A percentile compares a stretch with the other conserved stretches of the same genome.
These are phyloP conservation scores for Penicillium olsonii DNA, from an alignment of 2,329 filamentous ascomycete genomes.

Conservation along the genomic window DNA sequence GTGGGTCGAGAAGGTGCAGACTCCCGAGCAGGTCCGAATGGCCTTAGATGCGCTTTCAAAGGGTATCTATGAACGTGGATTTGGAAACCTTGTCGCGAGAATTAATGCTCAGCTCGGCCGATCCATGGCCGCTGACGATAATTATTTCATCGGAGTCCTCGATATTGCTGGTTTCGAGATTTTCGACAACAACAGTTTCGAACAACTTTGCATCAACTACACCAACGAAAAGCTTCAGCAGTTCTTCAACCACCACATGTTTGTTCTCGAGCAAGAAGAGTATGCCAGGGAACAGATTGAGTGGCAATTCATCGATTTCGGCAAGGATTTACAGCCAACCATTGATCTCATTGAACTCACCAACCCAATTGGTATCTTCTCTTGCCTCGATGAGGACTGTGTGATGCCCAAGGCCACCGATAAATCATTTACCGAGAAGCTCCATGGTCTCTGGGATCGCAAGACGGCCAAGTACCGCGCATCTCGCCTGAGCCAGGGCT, in stretches of 20 bases:
- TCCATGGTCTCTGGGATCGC: constrained; percentile 95
- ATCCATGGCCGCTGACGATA: constrained; percentile 80
- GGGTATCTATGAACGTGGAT: constrained; percentile 95
- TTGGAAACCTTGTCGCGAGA: constrained; percentile 85
- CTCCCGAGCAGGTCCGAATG: constrained; percentile 90
- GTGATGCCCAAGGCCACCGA: constrained; percentile 99
- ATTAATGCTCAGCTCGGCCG: constrained; percentile 92
- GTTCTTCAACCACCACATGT: constrained; percentile 99
- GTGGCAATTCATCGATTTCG: constrained; percentile 99
- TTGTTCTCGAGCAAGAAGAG: constrained; percentile 96
- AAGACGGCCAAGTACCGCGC: constrained; percentile 92
- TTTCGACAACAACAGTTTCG: constrained; percentile 97
- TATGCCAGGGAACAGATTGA: constrained; percentile 97
- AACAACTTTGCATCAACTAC: constrained; percentile 99
- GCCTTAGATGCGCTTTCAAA: constrained; percentile 90
- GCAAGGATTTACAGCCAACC: constrained; percentile 92
- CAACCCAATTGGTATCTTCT: constrained; percentile 98
- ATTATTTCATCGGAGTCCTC: constrained; percentile 93
- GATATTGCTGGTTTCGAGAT: constrained; percentile 99
- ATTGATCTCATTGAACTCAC: constrained; percentile 95
- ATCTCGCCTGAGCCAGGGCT: constrained; percentile 84
- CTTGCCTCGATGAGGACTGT: constrained; percentile 93
- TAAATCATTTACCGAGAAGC: constrained; percentile 93
- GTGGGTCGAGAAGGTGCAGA: constrained; percentile 98
- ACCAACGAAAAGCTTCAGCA: constrained; percentile 99